Evolutionary conservation across 345 rosid genomes (phyloP).

Genomic region (Pistacia integerrima): DNA sequence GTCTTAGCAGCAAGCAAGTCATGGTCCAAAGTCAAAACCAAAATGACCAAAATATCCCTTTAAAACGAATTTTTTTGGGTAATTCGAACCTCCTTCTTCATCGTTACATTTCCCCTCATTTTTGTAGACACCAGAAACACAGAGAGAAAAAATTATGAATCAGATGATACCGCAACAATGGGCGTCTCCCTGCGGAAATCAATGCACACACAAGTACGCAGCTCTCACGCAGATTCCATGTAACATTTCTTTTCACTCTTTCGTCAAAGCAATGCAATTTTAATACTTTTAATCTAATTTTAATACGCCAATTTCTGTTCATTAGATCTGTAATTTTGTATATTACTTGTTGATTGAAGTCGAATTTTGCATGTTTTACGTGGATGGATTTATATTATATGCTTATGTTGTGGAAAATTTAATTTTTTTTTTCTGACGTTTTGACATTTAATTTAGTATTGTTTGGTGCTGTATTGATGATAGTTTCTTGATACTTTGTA

Average conservation of each 20-base stretch:
- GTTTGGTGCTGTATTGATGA: background rate
- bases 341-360: background rate
- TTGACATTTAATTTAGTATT: background rate
- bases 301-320: background rate
- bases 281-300: background rate
- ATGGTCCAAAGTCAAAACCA: no score
- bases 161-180: slow-evolving; percentile 77
- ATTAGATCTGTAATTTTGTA: background rate
- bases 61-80: background rate
- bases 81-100: background rate
- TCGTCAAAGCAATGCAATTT: background rate
- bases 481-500: background rate
- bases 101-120: background rate
- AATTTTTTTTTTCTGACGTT: background rate
- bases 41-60: slow-evolving; percentile 14
- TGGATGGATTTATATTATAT: no score
- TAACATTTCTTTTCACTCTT: slow-evolving; percentile 16
- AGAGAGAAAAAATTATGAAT: slow-evolving; percentile 18
- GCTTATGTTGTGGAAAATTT: no score
- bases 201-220: slow-evolving; percentile 83
- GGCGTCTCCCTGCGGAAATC: slow-evolving; percentile 77
- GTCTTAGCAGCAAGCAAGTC: no score
- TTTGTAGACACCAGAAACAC: background rate
- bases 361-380: background rate
- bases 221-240: slow-evolving; percentile 88